Base-by-base conservation (phyloP, 768 basidiomycete species). In the Tylopilus subfusipes region DNA sequence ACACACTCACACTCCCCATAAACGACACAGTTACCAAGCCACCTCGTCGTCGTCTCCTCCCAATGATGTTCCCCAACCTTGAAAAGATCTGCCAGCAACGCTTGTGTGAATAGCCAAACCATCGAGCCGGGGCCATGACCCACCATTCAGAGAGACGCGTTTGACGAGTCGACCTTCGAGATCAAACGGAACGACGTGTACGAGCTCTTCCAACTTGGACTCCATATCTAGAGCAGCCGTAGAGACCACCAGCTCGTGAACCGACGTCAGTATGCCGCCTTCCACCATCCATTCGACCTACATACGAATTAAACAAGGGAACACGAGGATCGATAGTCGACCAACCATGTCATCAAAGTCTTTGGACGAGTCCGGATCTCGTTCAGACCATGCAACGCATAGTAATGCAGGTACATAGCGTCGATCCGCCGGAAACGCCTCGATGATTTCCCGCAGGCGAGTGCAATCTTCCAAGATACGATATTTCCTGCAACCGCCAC, bases 391-490 rank as follows among this genome's bases (percentile, higher is more conserved):
- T 21, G 74, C 76, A 45, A 91, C 69, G 5, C 85, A 69, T 18
- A 90, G 52, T 2, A 90, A 67, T 2, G 82, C 80, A 14, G 88
- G 86, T 18, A 78, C 64, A 58, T 84, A 90, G 67, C 82, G 80
- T 19, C 81, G 80, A 45, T 78, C 74, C 1, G 71, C 56, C 1
- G 84, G 83, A 19, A 88, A 70, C 0, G 73, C 65, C 47, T 81
- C 73, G 27, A 89, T 65, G 19, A 88, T 73, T 53, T 88, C 84
- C 31, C 86, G 80, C 21, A 91, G 69, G 22, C 89, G 82, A 27
- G 82, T 70, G 60, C 85, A 88, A 63, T 91, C 89, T 55, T 88
- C 88, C 27, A 90, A 70, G 36, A 84, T 70, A 6, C 82, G 82
- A 64, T 84, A 88, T 75, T 88, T 86, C 62, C 86, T 88, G 60